A percentile compares a stretch with the other conserved stretches of the same genome.
These are phyloP conservation scores for Zasmidium cellare DNA, from an alignment of 2,329 filamentous ascomycete species.

Conservation along the genomic window DNA sequence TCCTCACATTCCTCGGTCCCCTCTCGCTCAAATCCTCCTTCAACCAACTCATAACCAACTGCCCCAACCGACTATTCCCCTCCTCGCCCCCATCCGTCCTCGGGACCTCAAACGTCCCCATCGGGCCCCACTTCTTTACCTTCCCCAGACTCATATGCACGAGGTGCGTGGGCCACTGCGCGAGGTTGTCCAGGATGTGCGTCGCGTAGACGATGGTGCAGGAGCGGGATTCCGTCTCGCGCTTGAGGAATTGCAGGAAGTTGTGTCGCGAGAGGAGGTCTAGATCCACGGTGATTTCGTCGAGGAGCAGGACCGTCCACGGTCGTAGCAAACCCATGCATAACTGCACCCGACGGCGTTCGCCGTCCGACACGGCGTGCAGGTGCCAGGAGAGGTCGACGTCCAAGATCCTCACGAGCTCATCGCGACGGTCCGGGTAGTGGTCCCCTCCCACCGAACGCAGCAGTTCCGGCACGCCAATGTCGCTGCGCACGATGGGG, in stretches of 20 bases:
- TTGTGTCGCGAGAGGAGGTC: slow-evolving; percentile 82
- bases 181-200: slow-evolving; percentile 93
- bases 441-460: slow-evolving; percentile 81
- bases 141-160: slow-evolving; percentile 92
- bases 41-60: slow-evolving; percentile 86
- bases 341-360: slow-evolving; percentile 86
- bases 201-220: slow-evolving; percentile 98
- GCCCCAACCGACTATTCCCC: slow-evolving; percentile 82
- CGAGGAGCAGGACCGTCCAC: slow-evolving; percentile 86
- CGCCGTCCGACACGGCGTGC: slow-evolving; percentile 92
- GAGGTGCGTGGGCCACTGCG: slow-evolving; percentile 90
- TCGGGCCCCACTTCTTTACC: slow-evolving; percentile 81
- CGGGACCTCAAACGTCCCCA: slow-evolving; percentile 66
- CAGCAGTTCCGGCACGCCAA: slow-evolving; percentile 84
- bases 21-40: slow-evolving; percentile 74
- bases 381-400: slow-evolving; percentile 92
- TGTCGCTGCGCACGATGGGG: slow-evolving; percentile 91
- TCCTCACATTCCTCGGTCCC: slow-evolving; percentile 68
- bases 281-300: slow-evolving; percentile 96
- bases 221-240: slow-evolving; percentile 76
- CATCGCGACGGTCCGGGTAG: slow-evolving; percentile 79
- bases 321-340: slow-evolving; percentile 93
- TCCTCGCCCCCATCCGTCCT: slow-evolving; percentile 49
- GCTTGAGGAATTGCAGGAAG: slow-evolving; percentile 82
- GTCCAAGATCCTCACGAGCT: slow-evolving; percentile 84